Conservation (phyloP, 352 stramenopile species). For the Phytopythium mirpurense region DNA sequence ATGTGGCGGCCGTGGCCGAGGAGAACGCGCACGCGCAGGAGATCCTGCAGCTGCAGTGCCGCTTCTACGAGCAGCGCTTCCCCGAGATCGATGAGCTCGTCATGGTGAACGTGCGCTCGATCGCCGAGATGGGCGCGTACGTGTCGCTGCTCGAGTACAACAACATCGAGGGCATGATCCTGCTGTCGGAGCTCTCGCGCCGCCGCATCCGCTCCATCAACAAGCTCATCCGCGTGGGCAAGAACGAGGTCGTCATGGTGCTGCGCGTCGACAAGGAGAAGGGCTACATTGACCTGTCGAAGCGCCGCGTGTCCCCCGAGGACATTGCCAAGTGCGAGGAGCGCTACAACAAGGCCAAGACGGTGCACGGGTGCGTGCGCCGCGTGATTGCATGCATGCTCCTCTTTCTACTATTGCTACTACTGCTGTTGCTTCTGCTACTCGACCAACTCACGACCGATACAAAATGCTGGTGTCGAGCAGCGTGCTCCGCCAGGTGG, state of each 20-base stretch:
- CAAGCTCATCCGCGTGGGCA: slow-evolving; percentile 99
- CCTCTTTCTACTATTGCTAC: too few species aligned
- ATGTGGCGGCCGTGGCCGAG: slow-evolving; percentile 21
- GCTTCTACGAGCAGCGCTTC: slow-evolving; percentile 92
- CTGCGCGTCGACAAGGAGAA: slow-evolving; percentile 99
- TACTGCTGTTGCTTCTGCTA: too few species aligned
- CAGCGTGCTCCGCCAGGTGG: slow-evolving; percentile 87
- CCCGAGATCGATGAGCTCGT: slow-evolving; percentile 98
- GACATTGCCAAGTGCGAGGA: slow-evolving; percentile 99
- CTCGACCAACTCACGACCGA: too few species aligned
- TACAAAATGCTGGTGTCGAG: too few species aligned
- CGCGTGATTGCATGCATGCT: too few species aligned
- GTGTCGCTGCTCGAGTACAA: slow-evolving; percentile 99
- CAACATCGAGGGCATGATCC: slow-evolving; percentile 99
- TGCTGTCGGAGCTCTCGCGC: slow-evolving; percentile 98
- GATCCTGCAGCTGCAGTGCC: slow-evolving; percentile 78
- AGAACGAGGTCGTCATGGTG: slow-evolving; percentile 99
- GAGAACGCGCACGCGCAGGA: slow-evolving; percentile 51
- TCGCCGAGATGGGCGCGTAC: slow-evolving; percentile 99
- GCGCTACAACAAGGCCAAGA: slow-evolving; percentile 99
- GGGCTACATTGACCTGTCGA: slow-evolving; percentile 99
- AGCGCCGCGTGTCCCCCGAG: slow-evolving; percentile 98
- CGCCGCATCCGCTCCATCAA: slow-evolving; percentile 99
- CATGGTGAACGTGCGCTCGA: slow-evolving; percentile 94
- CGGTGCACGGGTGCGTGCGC: slow-evolving; percentile 97